phyloP scores from a whole-genome alignment of 805 yeast species.

The Gaillardinia entomophila region DNA sequence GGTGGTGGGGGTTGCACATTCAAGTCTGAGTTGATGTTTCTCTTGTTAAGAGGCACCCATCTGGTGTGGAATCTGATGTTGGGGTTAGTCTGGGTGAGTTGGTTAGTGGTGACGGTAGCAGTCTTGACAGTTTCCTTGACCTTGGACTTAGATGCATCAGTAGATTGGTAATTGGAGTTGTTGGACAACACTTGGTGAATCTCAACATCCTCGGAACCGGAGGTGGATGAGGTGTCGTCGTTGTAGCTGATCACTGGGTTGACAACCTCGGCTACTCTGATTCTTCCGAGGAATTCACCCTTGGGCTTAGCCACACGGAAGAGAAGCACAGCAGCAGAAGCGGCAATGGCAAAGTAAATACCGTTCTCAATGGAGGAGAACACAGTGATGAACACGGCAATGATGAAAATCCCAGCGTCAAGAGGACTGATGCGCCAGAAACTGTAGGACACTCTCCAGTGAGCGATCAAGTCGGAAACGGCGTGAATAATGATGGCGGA shows the following conservation, averaged over 20 bases:
- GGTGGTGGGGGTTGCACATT: conserved; percentile 76
- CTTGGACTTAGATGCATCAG: conserved; percentile 16
- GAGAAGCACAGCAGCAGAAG: conserved; percentile 69
- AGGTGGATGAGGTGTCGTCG: conserved; percentile 8
- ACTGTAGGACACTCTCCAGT: conserved; percentile 59
- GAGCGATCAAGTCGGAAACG: conserved; percentile 76
- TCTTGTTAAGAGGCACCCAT: conserved; percentile 62
- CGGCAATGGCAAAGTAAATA: conserved; percentile 84
- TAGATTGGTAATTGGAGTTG: conserved; percentile 17
- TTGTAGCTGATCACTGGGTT: conserved; percentile 46
- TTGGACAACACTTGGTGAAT: conserved; percentile 38
- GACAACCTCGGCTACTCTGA: conserved; percentile 64
- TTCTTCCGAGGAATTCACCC: conserved; percentile 78
- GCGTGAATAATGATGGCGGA: conserved; percentile 91
- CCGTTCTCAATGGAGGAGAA: conserved; percentile 82
- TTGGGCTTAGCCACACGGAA: conserved; percentile 74
- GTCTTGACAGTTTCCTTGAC: conserved; percentile 5
- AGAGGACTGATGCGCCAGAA: conserved; percentile 71
- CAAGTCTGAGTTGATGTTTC: conserved; percentile 50
- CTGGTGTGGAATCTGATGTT: conserved; percentile 45
- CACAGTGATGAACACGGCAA: conserved; percentile 69
- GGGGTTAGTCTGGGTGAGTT: conserved; percentile 22
- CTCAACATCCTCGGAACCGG: conserved; percentile 23
- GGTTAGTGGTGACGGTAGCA: conserved; percentile 7
- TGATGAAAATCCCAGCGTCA: conserved; percentile 66